Evolutionary conservation across 176 grass and related monocot species (phyloP).

Genomic region (Aegilops umbellulata): DNA sequence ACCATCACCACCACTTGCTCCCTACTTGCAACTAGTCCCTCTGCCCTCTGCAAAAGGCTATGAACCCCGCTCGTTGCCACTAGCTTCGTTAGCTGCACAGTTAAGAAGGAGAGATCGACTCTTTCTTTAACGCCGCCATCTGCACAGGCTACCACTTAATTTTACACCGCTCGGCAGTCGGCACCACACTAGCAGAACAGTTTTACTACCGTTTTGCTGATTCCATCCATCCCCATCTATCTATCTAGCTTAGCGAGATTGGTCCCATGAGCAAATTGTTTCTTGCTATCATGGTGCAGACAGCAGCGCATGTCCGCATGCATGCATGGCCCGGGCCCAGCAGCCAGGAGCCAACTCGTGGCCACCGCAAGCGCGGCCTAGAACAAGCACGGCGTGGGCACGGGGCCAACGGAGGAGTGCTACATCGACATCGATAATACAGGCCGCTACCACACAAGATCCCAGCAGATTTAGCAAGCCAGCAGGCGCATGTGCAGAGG

Average conservation of each 20-base stretch:
- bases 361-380: neutral
- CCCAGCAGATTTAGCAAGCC: neutral
- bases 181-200: neutral
- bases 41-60: neutral
- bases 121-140: neutral
- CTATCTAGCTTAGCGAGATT: no score
- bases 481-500: neutral
- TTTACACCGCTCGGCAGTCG: neutral
- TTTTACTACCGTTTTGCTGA: no score
- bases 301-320: neutral
- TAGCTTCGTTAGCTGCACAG: neutral
- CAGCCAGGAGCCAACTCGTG: no score
- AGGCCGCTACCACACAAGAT: neutral
- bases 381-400: neutral
- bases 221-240: neutral
- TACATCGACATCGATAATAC: constrained; percentile 19
- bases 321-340: constrained; percentile 1
- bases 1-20: neutral
- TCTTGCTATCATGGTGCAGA: neutral
- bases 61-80: neutral
- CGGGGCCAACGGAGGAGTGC: neutral
- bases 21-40: neutral
- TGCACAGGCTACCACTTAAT: neutral
- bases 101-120: neutral
- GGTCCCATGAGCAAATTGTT: neutral